Base-by-base conservation (phyloP, 2,329 filamentous ascomycete genomes). In the Colletotrichum melonis region DNA sequence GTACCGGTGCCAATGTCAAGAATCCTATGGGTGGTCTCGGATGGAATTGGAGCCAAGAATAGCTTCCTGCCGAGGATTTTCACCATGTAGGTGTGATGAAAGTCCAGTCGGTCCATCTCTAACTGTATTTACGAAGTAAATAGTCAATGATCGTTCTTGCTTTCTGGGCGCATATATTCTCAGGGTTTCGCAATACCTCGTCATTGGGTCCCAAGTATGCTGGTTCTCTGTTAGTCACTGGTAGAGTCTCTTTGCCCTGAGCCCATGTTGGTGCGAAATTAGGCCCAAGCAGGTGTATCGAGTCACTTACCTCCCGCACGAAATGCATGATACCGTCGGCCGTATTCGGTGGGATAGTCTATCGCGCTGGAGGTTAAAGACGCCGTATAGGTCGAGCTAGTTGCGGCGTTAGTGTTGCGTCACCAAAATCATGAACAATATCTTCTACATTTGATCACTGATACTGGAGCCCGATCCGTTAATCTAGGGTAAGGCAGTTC, bases 1-100 rank as follows among this genome's bases (percentile, higher is more conserved):
- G 89, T 90, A n/a, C 91, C 91, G 8, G 88, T 91, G 59, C 89
- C 88, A 11, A 91, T 81, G 76, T 91, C 89, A 14, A 91, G 82
- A 24, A 91, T 86, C 22, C 82, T 82, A 5, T 71, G 56, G 1
- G 64, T 57, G 22, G 22, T 71, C 19, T 59, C 68, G 16, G 24
- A 28, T 5, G 32, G 42, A n/a, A 71, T 30, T 4, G 68, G 68
- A 22, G 62, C 56, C 14, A 46, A 3, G 24, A 55, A 66, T 3
- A 71, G 62, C 14, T 35, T 70, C 28, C 24, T 32, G 2, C 62
- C 68, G 0, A 66, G 6, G 2, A 56, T 26, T 6, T 55, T 59
- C 35, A 56, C 26, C 7, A 24, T 24, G 7, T 42, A 32, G 30
- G 28, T n/a, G 6, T 71, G 68, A 3, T 42, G 28, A 16, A 71